A percentile compares a stretch with the other conserved stretches of the same genome.
Evolutionary conservation across 768 basidiomycete species (phyloP).

Genomic region (Pulveroboletus sp.): DNA sequence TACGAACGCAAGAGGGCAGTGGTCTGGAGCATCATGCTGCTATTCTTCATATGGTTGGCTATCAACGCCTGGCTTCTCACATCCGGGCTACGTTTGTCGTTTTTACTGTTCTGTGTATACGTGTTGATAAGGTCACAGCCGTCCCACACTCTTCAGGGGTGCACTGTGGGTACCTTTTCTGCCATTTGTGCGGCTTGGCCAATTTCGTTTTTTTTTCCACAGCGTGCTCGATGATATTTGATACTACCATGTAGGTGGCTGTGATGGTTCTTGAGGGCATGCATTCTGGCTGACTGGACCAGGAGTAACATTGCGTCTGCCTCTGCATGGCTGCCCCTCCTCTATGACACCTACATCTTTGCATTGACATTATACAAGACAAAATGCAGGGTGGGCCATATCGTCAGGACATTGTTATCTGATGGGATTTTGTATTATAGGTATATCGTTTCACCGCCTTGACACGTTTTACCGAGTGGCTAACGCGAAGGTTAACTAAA

Average conservation of each 20-base stretch:
- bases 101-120: background rate
- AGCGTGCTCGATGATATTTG: slow-evolving; percentile 43
- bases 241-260: slow-evolving; percentile 18
- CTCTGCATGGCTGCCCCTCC: slow-evolving; percentile 40
- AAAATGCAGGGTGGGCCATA: slow-evolving; percentile 11
- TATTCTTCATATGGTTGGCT: slow-evolving; percentile 44
- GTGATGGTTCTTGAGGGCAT: background rate
- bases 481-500: background rate
- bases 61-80: slow-evolving; percentile 55
- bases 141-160: slow-evolving; percentile 9
- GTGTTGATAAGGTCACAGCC: slow-evolving; percentile 2
- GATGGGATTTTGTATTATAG: slow-evolving; percentile 37
- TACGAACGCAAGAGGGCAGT: slow-evolving; percentile 9
- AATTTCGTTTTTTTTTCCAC: slow-evolving; percentile 15
- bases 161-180: slow-evolving; percentile 10
- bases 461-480: background rate
- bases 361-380: slow-evolving; percentile 33
- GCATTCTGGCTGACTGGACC: background rate
- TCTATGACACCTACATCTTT: slow-evolving; percentile 38
- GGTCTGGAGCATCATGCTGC: slow-evolving; percentile 5
- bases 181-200: slow-evolving; percentile 21
- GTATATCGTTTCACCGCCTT: slow-evolving; percentile 10
- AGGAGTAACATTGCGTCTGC: slow-evolving; percentile 30
- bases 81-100: slow-evolving; percentile 43
- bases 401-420: slow-evolving; percentile 25